These are phyloP conservation scores for Canariomyces notabilis DNA, from an alignment of 2,329 filamentous ascomycete species.

Conservation along the genomic window DNA sequence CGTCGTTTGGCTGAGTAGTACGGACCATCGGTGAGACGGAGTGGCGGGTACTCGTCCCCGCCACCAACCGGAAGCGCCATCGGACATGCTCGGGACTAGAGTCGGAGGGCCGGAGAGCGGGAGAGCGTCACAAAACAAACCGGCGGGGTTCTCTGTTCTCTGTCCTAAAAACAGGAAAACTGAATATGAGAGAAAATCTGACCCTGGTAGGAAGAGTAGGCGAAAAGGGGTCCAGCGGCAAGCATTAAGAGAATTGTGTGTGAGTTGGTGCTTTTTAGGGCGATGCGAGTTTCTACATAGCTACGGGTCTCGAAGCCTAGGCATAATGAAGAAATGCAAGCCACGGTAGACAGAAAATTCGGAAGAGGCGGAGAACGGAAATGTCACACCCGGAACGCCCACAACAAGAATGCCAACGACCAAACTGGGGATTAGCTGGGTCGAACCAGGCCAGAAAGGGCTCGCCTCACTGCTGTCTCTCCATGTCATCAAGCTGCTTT, in stretches of 20 bases:
- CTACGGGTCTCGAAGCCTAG: not conserved
- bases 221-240: not conserved
- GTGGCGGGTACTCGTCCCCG: constrained; percentile 24
- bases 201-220: not conserved
- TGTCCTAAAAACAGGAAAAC: too few relatives aligned
- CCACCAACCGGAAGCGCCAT: constrained; percentile 25
- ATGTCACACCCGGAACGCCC: not conserved
- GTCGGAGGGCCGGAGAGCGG: constrained; percentile 3
- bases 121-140: not conserved
- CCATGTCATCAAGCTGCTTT: not conserved
- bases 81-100: constrained; percentile 24
- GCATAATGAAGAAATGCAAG: not conserved
- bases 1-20: constrained; percentile 22
- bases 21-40: constrained; percentile 7
- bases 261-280: not conserved
- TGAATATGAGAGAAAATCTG: not conserved
- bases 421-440: not conserved
- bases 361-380: not conserved
- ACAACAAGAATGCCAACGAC: constrained; percentile 1
- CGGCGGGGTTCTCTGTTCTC: not conserved
- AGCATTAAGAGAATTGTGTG: not conserved
- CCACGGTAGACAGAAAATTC: not conserved
- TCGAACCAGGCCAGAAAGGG: not conserved
- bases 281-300: too few relatives aligned
- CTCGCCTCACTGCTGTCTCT: constrained; percentile 18